Evolutionary conservation across 371 early-diverging fungal species (phyloP).

Genomic region (Batkoa obscura): DNA sequence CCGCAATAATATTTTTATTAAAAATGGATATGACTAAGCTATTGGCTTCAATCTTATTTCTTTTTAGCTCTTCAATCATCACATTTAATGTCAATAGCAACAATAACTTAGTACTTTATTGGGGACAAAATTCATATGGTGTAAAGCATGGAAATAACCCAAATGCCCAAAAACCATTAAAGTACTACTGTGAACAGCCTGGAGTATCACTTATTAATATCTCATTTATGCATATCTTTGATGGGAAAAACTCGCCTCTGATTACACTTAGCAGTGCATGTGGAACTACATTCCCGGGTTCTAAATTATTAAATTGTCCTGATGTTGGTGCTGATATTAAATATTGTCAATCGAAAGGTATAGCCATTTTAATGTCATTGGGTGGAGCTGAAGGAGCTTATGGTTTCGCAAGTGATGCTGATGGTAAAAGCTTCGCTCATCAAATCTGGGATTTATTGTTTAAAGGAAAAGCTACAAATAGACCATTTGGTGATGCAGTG

Average conservation of each 20-base stretch:
- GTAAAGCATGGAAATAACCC: constrained; percentile 6
- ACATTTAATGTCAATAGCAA: too few relatives aligned
- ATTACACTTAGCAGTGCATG: constrained; percentile 41
- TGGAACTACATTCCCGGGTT: constrained; percentile 13
- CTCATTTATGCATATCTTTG: constrained; percentile 42
- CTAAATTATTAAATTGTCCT: constrained; percentile 29
- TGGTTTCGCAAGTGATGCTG: constrained; percentile 24
- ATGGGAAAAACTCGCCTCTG: constrained; percentile 17
- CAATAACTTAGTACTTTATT: constrained; percentile 31
- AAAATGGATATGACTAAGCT: too few relatives aligned
- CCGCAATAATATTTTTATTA: too few relatives aligned
- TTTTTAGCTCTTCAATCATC: too few relatives aligned
- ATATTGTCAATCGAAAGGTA: constrained; percentile 36
- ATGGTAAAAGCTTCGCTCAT: constrained; percentile 29
- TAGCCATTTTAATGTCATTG: constrained; percentile 35
- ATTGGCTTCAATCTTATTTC: too few relatives aligned
- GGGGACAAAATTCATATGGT: constrained; percentile 27
- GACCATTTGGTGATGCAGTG: constrained; percentile 36
- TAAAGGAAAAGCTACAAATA: constrained; percentile 22
- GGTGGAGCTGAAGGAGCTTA: constrained; percentile 48
- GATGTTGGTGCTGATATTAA: constrained; percentile 35
- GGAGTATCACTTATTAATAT: constrained; percentile 29
- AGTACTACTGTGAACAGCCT: constrained; percentile 32
- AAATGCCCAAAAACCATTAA: constrained; percentile 16
- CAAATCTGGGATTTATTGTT: constrained; percentile 41